Evolutionary conservation across 1,284 basidiomycete species (phyloP), one percentile per base, ranked within the genome.

Genomic region (Leccinum colubrinum): DNA sequence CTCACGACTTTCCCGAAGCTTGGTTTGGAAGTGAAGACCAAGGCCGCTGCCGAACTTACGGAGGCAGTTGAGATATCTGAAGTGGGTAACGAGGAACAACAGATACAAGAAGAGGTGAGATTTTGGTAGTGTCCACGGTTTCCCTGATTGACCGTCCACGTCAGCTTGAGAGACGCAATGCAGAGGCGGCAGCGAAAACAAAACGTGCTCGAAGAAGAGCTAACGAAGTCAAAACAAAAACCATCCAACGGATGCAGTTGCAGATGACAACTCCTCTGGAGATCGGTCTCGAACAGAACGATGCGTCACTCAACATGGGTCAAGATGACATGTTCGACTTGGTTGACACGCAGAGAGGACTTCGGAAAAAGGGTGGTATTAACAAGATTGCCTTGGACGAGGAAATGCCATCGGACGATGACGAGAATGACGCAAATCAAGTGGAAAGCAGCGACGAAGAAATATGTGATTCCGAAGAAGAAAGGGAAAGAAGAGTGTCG

Each of bases 211-310:
- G 93, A 62, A 87, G 95, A 64, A 85, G 87, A 46, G 88, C 90
- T 7, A 99, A 99, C 77, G 97, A 99, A 78, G 81, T 93, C 69
- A 94, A 93, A 76, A 83, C 87, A 39, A 87, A 90, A 65, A 94
- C 94, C 6, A 89, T 98, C 53, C 94, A 95, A 74, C 92, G 96
- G 65, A 93, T 99, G 85, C 97, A 99, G 75, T 84, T 99, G 54
- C 91, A 94, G 72, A 99, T 99, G 97, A 95, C 92, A 6, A 95
- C 95, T 7, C 97, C 95, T 25, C 79, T 96, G 70, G 95, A 99
- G 65, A 95, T 98, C 66, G 97, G 96, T 74, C 80, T 98, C 69
- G 95, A 98, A 70, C 88, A 91, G 69, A 81, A 80, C 51, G 94
- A 97, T 70, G 78, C 84, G 12, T 83, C 88, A 9, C 80, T 97